Base-by-base conservation (phyloP, 768 basidiomycete species). In the Russula sp. region DNA sequence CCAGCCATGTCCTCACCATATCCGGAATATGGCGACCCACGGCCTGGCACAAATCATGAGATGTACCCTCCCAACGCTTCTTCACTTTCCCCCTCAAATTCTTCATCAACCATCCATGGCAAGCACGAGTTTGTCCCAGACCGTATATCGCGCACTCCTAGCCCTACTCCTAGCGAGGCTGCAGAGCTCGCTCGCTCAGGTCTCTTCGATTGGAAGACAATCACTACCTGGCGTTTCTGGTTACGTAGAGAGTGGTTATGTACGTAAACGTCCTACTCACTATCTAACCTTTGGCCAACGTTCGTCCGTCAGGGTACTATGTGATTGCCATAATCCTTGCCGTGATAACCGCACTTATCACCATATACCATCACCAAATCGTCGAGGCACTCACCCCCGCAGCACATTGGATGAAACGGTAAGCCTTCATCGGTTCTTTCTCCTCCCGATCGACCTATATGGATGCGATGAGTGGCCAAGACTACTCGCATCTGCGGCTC, bases 371-470 rank as follows among this genome's bases (percentile, higher is more conserved):
- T 70, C 74, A 75, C 27, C 70, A 77, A 77, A 91, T 94, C 65
- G 86, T 93, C 4, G 59, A 79, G 10, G 84, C 81, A 82, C 77
- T 93, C 52, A 83, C 78, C 32, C 89, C 89, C 0, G 78, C 79
- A 6, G 86, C 89, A 0, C 76, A 79, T 35, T 84, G 82, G 83
- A 75, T 92, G 68, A 81, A 87, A 68, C 72, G 73, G 85, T 87
- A 69, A 70, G 83, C 77, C 10, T 59, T 45, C 14, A 10, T 53
- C 45, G 16, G 8, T 13, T 22, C 8, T 22, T 34, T 20, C 31
- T 6, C 34, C 50, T 13, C 16, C 8, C 11, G 7, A 27, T 31
- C 34, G n/a, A 20, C 45, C n/a, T 20, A n/a, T n/a, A 6, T 5
- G 45, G 45, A 47, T 18, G 4, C 11, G 7, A 47, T 47, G 45